Base-by-base conservation (phyloP, 2,329 filamentous ascomycete genomes). In the Gnomoniopsis smithogilvyi region DNA sequence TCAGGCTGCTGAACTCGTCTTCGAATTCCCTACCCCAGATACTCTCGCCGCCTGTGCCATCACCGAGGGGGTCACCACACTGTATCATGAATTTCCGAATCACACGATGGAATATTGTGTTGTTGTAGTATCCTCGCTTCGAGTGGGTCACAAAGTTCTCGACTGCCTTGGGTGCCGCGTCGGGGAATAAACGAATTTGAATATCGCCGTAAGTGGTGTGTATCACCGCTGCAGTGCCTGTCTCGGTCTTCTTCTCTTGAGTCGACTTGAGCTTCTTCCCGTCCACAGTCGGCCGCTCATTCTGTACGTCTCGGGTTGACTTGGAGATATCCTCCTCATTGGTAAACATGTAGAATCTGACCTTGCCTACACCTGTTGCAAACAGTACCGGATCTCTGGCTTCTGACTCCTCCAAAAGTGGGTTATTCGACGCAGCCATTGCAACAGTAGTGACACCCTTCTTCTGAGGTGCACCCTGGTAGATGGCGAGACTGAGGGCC, bases 1-100 rank as follows among this genome's bases (percentile, higher is more conserved):
- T 91, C 62, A 99, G 76, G 19, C 86, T 89, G 66, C 90, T 92
- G 67, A 99, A 96, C 72, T 99, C 95, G 70, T 99, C 95, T 68
- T 89, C 90, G 67, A 96, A 96, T 66, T 95, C 90, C 46, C 80
- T 86, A n/a, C 91, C 91, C 92, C 92, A 96, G 67, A 96, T 96
- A 65, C 88, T 92, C 72, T 96, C 91, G 41, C 92, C 92, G 48
- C 92, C 92, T 0, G 92, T 96, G 3, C 92, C 92, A 68, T 96
- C 92, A 11, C 92, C 92, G 1, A 95, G 75, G 0, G 92, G 92
- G 70, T 96, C 92, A 53, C 92, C 92, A 56, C 82, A 78, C 70
- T 92, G 92, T 62, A 99, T 96, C 96, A 99, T 99, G 77, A 99
- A 99, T 70, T 97, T 97, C 62, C 90, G 87, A 67, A 99, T 99